These are phyloP conservation scores for Dothiorella sarmentorum DNA, from an alignment of 2,329 filamentous ascomycete genomes.

Conservation along the genomic window DNA sequence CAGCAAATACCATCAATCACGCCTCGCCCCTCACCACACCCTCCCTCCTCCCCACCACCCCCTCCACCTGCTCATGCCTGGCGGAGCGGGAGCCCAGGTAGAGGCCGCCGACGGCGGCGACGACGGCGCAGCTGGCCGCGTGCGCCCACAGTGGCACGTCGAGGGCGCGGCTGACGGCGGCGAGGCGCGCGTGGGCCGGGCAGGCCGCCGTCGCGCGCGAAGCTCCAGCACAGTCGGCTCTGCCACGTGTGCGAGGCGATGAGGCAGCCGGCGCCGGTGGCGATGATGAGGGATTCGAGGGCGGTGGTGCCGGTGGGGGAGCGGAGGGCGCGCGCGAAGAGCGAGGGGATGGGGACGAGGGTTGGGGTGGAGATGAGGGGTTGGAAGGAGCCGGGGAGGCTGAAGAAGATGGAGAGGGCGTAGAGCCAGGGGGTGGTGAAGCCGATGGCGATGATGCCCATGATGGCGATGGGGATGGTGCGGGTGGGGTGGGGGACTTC, in stretches of 20 bases:
- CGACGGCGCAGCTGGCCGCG: slow-evolving; percentile 42
- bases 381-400: slow-evolving; percentile 45
- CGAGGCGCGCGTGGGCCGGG: slow-evolving; percentile 43
- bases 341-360: slow-evolving; percentile 46
- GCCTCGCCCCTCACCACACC: slow-evolving; percentile 16
- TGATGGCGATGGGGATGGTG: slow-evolving; percentile 50
- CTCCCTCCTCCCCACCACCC: slow-evolving; percentile 22
- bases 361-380: slow-evolving; percentile 41
- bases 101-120: slow-evolving; percentile 45
- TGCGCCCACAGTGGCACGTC: slow-evolving; percentile 46
- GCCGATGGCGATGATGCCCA: slow-evolving; percentile 48
- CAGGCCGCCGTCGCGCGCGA: slow-evolving; percentile 50
- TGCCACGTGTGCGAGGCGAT: slow-evolving; percentile 51
- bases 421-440: slow-evolving; percentile 50
- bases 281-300: slow-evolving; percentile 46
- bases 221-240: slow-evolving; percentile 51
- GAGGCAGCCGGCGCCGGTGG: slow-evolving; percentile 47
- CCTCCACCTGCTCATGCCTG: slow-evolving; percentile 27
- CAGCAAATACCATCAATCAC: not conserved
- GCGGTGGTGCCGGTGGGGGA: slow-evolving; percentile 46
- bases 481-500: slow-evolving; percentile 47
- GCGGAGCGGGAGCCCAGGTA: slow-evolving; percentile 43
- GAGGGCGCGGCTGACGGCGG: slow-evolving; percentile 35
- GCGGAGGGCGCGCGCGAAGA: slow-evolving; percentile 45
- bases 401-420: slow-evolving; percentile 50